Evolutionary conservation across 306 rosid genomes (phyloP).

Genomic region (Prosopis cineraria): DNA sequence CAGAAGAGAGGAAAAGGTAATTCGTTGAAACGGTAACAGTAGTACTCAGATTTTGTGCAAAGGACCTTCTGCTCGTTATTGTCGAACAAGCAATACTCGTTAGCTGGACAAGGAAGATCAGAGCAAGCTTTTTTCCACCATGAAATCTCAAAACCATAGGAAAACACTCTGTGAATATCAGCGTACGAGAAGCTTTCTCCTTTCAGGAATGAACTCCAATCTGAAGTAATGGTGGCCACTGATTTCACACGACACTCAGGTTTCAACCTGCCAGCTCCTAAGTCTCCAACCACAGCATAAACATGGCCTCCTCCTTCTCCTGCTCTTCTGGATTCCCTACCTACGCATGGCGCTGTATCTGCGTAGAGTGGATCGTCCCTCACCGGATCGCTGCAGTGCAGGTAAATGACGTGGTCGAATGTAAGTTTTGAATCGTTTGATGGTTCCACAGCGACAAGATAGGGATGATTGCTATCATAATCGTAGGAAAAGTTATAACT

Average conservation of each 20-base stretch:
- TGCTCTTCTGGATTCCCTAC: neutral
- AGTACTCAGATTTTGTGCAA: neutral
- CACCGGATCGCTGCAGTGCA: neutral
- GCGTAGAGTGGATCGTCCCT: neutral
- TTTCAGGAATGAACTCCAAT: neutral
- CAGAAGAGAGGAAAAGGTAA: no score
- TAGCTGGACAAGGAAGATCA: neutral
- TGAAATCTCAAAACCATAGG: slow-evolving; percentile 2
- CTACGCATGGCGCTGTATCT: neutral
- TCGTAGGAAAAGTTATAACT: neutral
- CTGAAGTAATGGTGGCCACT: neutral
- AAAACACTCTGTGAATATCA: neutral
- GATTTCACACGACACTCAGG: neutral
- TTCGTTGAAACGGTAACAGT: no score
- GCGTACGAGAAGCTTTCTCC: neutral
- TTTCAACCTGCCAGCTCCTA: neutral
- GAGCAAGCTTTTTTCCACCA: neutral
- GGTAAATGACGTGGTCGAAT: neutral
- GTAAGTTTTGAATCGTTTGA: neutral
- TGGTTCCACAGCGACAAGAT: neutral
- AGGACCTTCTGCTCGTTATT: no score
- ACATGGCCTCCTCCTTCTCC: neutral
- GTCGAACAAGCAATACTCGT: neutral
- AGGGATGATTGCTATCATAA: neutral
- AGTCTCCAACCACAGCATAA: neutral